Conservation (phyloP, 2,329 filamentous ascomycete genomes). For the Talaromyces piceae region DNA sequence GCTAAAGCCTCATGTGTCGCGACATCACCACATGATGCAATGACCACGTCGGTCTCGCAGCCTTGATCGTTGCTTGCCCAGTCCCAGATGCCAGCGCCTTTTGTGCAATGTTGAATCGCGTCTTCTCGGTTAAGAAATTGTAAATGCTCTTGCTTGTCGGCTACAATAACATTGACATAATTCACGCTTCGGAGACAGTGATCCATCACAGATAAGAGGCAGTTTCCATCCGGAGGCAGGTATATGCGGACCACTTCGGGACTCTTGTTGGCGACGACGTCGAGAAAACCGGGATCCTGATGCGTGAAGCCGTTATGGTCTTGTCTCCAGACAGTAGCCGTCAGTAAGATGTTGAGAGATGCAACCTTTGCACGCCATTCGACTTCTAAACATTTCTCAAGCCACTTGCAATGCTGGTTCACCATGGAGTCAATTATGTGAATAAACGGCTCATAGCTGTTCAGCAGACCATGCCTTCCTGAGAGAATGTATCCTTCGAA, state of each 20-base stretch:
- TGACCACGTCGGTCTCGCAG: slow-evolving; percentile 63
- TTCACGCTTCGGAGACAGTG: slow-evolving; percentile 67
- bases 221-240: slow-evolving; percentile 72
- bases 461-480: slow-evolving; percentile 67
- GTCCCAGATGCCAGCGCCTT: slow-evolving; percentile 71
- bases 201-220: slow-evolving; percentile 65
- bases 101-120: slow-evolving; percentile 68
- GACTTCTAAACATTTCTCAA: slow-evolving; percentile 73
- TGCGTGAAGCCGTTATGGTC: slow-evolving; percentile 81
- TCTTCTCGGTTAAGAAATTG: slow-evolving; percentile 68
- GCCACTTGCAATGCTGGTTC: slow-evolving; percentile 79
- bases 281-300: slow-evolving; percentile 72
- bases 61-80: slow-evolving; percentile 66
- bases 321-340: slow-evolving; percentile 72
- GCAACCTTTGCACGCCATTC: slow-evolving; percentile 67
- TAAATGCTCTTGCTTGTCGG: slow-evolving; percentile 72
- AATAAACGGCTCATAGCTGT: slow-evolving; percentile 77
- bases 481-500: slow-evolving; percentile 70
- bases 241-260: slow-evolving; percentile 76
- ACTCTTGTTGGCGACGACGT: slow-evolving; percentile 71
- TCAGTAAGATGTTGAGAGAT: slow-evolving; percentile 72
- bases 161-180: slow-evolving; percentile 75
- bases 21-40: slow-evolving; percentile 69
- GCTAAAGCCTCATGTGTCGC: slow-evolving; percentile 67
- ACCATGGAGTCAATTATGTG: slow-evolving; percentile 82